These are phyloP conservation scores for Papiliotrema fonsecae DNA, from an alignment of 1,284 basidiomycete species.

Conservation along the genomic window DNA sequence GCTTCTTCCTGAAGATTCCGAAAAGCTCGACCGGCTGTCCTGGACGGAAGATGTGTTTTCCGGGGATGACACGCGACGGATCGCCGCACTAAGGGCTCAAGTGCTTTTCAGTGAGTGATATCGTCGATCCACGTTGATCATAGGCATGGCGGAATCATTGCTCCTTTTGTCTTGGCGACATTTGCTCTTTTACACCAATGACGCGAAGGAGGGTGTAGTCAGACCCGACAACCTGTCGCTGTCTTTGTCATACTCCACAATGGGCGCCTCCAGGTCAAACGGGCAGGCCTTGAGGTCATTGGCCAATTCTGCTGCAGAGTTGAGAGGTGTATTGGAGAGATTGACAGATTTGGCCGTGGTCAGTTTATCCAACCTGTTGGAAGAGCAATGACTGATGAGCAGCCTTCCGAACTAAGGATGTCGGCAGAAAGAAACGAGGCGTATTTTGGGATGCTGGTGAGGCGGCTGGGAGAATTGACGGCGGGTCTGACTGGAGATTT, in stretches of 20 bases:
- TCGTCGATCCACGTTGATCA: background rate
- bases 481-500: conserved; percentile 22
- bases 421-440: conserved; percentile 23
- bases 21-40: background rate
- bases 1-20: conserved; percentile 10
- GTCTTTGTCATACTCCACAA: conserved; percentile 15
- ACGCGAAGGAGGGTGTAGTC: conserved; percentile 30
- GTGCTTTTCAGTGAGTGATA: conserved; percentile 23
- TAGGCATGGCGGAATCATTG: conserved; percentile 75
- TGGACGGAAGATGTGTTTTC: background rate
- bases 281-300: conserved; percentile 23
- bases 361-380: conserved; percentile 8
- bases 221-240: conserved; percentile 34
- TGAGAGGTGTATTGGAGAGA: conserved; percentile 39
- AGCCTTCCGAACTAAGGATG: conserved; percentile 28
- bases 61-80: background rate
- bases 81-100: conserved; percentile 6
- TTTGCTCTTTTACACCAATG: conserved; percentile 54
- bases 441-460: conserved; percentile 41
- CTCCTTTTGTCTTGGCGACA: conserved; percentile 78
- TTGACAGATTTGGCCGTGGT: conserved; percentile 46
- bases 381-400: conserved; percentile 1
- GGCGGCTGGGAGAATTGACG: conserved; percentile 40
- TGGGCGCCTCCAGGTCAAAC: conserved; percentile 18
- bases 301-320: conserved; percentile 31